These are phyloP conservation scores for Myxozyma monticola DNA, from an alignment of 805 yeast genomes.

Conservation along the genomic window DNA sequence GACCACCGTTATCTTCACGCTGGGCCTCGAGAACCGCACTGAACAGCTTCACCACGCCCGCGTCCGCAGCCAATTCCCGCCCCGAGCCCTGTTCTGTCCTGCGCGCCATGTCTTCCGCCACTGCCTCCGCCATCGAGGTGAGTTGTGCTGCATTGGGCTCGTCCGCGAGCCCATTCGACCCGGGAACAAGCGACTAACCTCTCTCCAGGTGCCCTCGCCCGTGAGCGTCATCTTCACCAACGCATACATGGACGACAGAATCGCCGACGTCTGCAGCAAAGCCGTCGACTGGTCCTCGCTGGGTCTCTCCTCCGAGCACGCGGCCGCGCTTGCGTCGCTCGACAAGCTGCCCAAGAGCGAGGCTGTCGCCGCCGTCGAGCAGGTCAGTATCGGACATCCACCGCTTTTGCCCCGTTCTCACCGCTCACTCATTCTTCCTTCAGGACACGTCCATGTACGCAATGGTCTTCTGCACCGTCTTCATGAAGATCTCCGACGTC, in stretches of 20 bases:
- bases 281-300: conserved; percentile 92
- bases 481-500: conserved; percentile 55
- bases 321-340: conserved; percentile 55
- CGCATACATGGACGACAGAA: conserved; percentile 60
- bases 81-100: no score
- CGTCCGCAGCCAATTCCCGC: no score
- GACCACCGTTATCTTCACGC: conserved; percentile 10
- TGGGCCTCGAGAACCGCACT: background rate
- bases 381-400: background rate
- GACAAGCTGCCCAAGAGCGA: conserved; percentile 42
- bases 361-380: conserved; percentile 31
- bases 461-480: conserved; percentile 39
- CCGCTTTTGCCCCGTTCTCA: background rate
- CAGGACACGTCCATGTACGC: conserved; percentile 18
- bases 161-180: no score
- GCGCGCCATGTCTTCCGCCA: no score
- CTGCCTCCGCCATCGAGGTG: no score
- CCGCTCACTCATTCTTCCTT: background rate
- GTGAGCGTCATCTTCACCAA: conserved; percentile 55
- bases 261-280: conserved; percentile 56
- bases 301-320: conserved; percentile 67
- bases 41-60: no score
- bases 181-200: no score
- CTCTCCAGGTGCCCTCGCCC: conserved; percentile 31
- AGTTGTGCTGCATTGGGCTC: no score